Conservation (phyloP, 345 rosid genomes). For the Salix caprea region DNA sequence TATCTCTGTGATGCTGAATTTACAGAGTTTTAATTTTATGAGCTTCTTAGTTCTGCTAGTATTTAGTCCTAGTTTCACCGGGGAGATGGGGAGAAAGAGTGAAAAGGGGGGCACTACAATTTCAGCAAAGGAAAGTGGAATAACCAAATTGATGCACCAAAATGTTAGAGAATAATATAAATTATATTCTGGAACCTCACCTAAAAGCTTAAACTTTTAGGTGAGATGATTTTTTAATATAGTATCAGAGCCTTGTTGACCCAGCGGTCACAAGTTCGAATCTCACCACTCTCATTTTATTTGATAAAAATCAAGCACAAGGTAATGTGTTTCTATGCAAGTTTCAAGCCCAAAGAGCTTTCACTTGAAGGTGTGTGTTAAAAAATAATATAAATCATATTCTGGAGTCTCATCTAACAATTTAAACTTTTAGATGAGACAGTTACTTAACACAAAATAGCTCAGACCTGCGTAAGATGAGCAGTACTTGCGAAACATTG, state of each 20-base stretch:
- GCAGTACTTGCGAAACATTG: not conserved
- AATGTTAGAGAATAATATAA: too few relatives aligned
- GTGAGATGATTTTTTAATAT: too few relatives aligned
- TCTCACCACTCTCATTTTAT: too few relatives aligned
- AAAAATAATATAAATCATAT: too few relatives aligned
- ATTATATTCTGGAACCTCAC: too few relatives aligned
- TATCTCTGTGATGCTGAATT: not conserved
- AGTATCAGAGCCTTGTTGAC: too few relatives aligned
- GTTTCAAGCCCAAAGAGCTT: too few relatives aligned
- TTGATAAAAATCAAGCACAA: too few relatives aligned
- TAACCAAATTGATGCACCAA: not conserved
- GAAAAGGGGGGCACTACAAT: not conserved
- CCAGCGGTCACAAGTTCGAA: too few relatives aligned
- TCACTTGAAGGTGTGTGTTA: rapidly evolving
- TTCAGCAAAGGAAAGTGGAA: not conserved
- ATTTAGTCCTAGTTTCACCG: not conserved
- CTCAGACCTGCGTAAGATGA: not conserved
- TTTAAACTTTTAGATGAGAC: rapidly evolving
- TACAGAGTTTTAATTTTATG: not conserved
- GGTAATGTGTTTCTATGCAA: too few relatives aligned
- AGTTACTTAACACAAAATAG: not conserved
- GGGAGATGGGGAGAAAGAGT: not conserved
- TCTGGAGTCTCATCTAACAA: rapidly evolving
- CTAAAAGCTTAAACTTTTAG: too few relatives aligned
- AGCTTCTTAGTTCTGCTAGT: not conserved